Evolutionary conservation across 2,329 filamentous ascomycete species (phyloP), one percentile per base, ranked within the genome.

Genomic region (Microcyclospora pomicola): DNA sequence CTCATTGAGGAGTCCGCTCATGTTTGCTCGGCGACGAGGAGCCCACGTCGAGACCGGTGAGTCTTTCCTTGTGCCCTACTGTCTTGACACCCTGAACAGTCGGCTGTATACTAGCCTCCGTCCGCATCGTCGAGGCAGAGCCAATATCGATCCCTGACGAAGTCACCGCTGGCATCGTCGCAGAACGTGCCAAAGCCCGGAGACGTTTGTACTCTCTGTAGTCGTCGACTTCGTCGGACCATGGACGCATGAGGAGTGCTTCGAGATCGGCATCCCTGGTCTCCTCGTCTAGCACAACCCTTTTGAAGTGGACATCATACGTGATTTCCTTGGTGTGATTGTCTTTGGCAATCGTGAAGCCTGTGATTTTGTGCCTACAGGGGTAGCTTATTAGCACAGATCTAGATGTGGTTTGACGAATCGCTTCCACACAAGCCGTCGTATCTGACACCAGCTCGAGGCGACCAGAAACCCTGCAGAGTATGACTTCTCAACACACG

Each of bases 131-230:
- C n/a, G n/a, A n/a, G n/a, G n/a, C n/a, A n/a, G n/a, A n/a, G n/a
- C n/a, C n/a, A n/a, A n/a, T n/a, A n/a, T n/a, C n/a, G n/a, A n/a
- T n/a, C n/a, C 19, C 19, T 24, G 19, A 24, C 7, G 19, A 7
- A 7, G 19, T 24, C 4, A 24, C 19, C 7, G 19, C 19, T 24
- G 19, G 7, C 19, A 31, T 31, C 9, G 4, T 9, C 30, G 30
- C 12, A 4, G 12, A 19, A 11, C 44, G 35, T 6, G 36, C 36
- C 16, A 40, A 19, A 13, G 40, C 39, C 5, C 53, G 52, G 6
- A 65, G 42, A 1, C 62, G 59, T 45, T 68, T 68, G 52, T 66
- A 68, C 36, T 67, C 64, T 5, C 47, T 44, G 39, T 68, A 69
- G 37, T 69, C 66, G 41, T 69, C 66, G 5, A 66, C 43, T 39